Evolutionary conservation across 2,329 filamentous ascomycete genomes (phyloP).

Genomic region (Fusarium chlamydosporum): DNA sequence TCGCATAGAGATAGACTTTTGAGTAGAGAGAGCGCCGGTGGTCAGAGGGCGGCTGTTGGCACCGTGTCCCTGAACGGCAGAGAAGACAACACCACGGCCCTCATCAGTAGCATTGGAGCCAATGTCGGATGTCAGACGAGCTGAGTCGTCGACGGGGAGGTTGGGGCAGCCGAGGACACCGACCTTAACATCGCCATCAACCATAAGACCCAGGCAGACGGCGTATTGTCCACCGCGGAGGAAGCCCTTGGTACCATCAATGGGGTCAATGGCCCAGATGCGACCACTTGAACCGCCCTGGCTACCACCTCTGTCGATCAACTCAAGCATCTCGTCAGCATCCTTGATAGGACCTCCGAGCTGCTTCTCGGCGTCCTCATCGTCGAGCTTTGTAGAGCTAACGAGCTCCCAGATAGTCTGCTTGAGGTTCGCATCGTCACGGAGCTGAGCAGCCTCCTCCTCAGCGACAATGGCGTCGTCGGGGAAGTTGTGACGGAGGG

Average conservation of each 20-base stretch:
- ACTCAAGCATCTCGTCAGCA: slow-evolving; percentile 75
- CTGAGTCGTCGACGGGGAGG: slow-evolving; percentile 85
- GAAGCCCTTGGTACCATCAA: slow-evolving; percentile 98
- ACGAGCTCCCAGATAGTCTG: slow-evolving; percentile 86
- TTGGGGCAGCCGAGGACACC: slow-evolving; percentile 97
- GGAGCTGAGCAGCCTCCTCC: slow-evolving; percentile 88
- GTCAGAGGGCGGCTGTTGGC: slow-evolving; percentile 83
- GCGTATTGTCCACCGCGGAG: slow-evolving; percentile 96
- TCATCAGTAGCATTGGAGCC: slow-evolving; percentile 81
- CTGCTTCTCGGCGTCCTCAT: slow-evolving; percentile 70
- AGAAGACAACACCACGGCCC: slow-evolving; percentile 89
- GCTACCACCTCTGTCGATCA: slow-evolving; percentile 78
- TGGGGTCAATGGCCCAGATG: slow-evolving; percentile 97
- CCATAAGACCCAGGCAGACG: slow-evolving; percentile 91
- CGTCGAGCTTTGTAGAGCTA: slow-evolving; percentile 75
- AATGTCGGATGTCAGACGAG: slow-evolving; percentile 72
- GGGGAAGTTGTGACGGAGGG: slow-evolving; percentile 91
- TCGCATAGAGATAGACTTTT: slow-evolving; percentile 83
- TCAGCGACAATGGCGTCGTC: slow-evolving; percentile 92
- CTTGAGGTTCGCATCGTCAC: slow-evolving; percentile 77
- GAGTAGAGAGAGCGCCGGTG: slow-evolving; percentile 63
- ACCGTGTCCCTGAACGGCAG: slow-evolving; percentile 83
- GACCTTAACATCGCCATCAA: slow-evolving; percentile 93
- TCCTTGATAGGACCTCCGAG: slow-evolving; percentile 77
- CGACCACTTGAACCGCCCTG: slow-evolving; percentile 79